Evolutionary conservation across 345 rosid species (phyloP), one percentile per base, ranked within the genome.

Genomic region (Citrus australasica): DNA sequence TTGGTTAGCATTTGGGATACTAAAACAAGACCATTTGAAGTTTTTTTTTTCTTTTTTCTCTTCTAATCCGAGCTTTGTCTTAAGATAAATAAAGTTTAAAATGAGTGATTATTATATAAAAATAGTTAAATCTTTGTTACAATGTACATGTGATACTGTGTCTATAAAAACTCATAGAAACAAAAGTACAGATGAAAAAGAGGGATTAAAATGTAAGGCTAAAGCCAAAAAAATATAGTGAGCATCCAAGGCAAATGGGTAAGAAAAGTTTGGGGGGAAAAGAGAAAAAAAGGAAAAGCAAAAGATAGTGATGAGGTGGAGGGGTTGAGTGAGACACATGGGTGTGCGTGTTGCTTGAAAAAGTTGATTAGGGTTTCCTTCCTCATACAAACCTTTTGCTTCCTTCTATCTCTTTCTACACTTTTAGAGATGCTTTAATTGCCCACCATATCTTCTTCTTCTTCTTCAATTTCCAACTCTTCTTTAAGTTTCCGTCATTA

Each of bases 361-460:
- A 80, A 69, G 30, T 17, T 30, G 61, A 22, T 74, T 46, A 58
- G 53, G 77, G 73, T 76, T 79, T 28, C 30, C 30, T 42, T 69
- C 79, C 66, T 55, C 70, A 74, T 46, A 53, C 84, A 75, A 80
- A 80, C 75, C 74, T 71, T 74, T 76, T 35, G 56, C 14, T 69
- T 35, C 67, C 22, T 21, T 61, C 33, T 59, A 56, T 79, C 25
- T 46, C 27, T 51, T 33, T 48, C 28, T 63, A 17, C 42, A 80
- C 87, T 87, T 89, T 86, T 51, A 27, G 30, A 86, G 92, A 91
- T 91, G 86, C 89, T 86, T 51, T 51, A 14, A 51, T 51, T 82
- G 84, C 86, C 90, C 91, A 85, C 90, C 89, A 82, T 87, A 85
- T 91, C 89, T 85, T 79, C 90, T 56, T 55, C 75, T 51, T 51